Conservation (phyloP, 768 basidiomycete species). For the Tylopilus felleus region DNA sequence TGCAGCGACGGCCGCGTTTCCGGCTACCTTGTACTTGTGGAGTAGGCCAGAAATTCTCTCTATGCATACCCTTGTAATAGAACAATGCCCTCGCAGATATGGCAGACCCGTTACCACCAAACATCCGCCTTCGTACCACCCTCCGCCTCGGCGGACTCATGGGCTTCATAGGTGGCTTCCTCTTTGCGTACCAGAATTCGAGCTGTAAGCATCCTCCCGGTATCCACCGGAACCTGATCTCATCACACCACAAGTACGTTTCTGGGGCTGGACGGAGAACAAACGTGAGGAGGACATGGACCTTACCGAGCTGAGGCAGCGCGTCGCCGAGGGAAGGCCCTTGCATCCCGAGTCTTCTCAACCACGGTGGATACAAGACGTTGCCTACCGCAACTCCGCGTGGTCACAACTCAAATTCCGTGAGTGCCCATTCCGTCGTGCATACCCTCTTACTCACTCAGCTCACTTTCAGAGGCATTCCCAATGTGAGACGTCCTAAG, state of each 20-base stretch:
- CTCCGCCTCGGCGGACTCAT: slow-evolving; percentile 64
- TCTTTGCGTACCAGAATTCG: slow-evolving; percentile 89
- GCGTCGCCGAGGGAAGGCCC: slow-evolving; percentile 73
- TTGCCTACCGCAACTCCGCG: slow-evolving; percentile 83
- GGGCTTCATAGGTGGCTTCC: slow-evolving; percentile 88
- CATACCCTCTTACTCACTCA: slow-evolving; percentile 7
- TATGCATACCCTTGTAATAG: slow-evolving; percentile 4
- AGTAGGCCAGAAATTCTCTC: slow-evolving; percentile 48
- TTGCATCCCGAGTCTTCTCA: slow-evolving; percentile 83
- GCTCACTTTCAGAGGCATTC: slow-evolving; percentile 50
- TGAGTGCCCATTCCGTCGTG: slow-evolving; percentile 37
- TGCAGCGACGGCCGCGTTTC: slow-evolving; percentile 75
- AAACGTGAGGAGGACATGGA: slow-evolving; percentile 77
- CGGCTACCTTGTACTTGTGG: slow-evolving; percentile 75
- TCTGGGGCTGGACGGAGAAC: slow-evolving; percentile 95
- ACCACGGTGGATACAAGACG: slow-evolving; percentile 80
- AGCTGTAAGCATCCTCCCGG: slow-evolving; percentile 54
- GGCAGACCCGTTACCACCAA: slow-evolving; percentile 41
- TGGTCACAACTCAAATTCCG: slow-evolving; percentile 94
- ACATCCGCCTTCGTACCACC: slow-evolving; percentile 36
- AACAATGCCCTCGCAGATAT: slow-evolving; percentile 35
- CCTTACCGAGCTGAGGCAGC: slow-evolving; percentile 70
- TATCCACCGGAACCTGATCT: slow-evolving; percentile 8
- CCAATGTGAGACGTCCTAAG: slow-evolving; percentile 57
- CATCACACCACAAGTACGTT: slow-evolving; percentile 57